These are phyloP conservation scores for Gyrodon lividus DNA, from an alignment of 768 basidiomycete species.

Conservation along the genomic window DNA sequence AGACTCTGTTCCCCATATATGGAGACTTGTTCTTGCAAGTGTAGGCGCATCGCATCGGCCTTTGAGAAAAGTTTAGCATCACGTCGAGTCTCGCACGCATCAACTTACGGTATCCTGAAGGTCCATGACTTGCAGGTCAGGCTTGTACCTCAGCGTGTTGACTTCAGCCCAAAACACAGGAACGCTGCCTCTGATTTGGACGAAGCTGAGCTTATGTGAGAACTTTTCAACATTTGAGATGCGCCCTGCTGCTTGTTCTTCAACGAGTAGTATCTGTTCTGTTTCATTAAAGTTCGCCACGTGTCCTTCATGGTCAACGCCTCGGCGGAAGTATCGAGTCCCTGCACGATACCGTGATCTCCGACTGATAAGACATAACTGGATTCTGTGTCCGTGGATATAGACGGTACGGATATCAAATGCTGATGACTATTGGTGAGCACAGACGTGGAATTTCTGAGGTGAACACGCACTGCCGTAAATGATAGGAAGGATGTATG, in stretches of 20 bases:
- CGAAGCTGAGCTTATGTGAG: constrained; percentile 73
- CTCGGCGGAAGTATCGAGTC: constrained; percentile 95
- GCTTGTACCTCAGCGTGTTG: constrained; percentile 93
- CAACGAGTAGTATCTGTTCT: constrained; percentile 87
- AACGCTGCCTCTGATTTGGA: constrained; percentile 91
- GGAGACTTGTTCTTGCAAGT: constrained; percentile 70
- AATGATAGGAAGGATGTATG: constrained; percentile 89
- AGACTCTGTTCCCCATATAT: constrained; percentile 77
- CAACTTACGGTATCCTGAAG: constrained; percentile 73
- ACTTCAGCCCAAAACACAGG: constrained; percentile 97
- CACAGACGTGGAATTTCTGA: background rate
- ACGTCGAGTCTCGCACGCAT: background rate
- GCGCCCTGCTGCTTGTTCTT: constrained; percentile 47
- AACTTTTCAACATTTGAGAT: constrained; percentile 45
- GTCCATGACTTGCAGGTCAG: constrained; percentile 96
- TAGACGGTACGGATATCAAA: constrained; percentile 79
- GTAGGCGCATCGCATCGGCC: constrained; percentile 68
- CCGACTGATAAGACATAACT: constrained; percentile 87
- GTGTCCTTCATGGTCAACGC: constrained; percentile 84
- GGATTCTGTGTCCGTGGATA: constrained; percentile 76
- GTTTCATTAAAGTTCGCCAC: constrained; percentile 99
- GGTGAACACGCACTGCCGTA: constrained; percentile 78
- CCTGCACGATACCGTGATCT: constrained; percentile 94
- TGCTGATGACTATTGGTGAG: constrained; percentile 45
- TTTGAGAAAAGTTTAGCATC: constrained; percentile 38